Conservation (phyloP, 306 rosid genomes). For the Dicorynia guianensis region DNA sequence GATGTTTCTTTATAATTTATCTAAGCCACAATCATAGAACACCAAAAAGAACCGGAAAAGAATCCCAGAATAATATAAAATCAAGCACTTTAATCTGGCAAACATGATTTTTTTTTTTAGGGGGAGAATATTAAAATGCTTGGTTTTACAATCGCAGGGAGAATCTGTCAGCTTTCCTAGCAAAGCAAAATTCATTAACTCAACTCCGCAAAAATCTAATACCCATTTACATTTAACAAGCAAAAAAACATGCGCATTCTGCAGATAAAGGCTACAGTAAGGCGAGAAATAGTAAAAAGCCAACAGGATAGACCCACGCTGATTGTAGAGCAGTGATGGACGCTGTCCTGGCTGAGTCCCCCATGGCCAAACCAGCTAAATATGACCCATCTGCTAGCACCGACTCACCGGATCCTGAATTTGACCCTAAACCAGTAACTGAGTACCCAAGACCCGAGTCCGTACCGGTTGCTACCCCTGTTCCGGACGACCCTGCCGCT, state of each 20-base stretch:
- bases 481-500: not conserved
- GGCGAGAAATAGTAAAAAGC: slow-evolving; percentile 19
- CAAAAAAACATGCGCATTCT: slow-evolving; percentile 10
- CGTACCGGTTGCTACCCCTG: slow-evolving; percentile 27
- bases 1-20: not conserved
- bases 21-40: slow-evolving; percentile 20
- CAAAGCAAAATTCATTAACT: slow-evolving; percentile 42
- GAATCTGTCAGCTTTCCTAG: slow-evolving; percentile 49
- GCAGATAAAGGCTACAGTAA: slow-evolving; percentile 39
- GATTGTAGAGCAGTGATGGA: slow-evolving; percentile 26
- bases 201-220: slow-evolving; percentile 33
- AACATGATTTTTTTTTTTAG: slow-evolving; percentile 12
- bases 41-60: slow-evolving; percentile 2
- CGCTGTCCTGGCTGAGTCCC: slow-evolving; percentile 48
- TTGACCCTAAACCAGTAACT: not conserved
- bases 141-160: slow-evolving; percentile 47
- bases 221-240: slow-evolving; percentile 44
- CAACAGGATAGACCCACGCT: not conserved
- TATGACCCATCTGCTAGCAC: slow-evolving; percentile 59
- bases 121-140: slow-evolving; percentile 39
- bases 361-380: slow-evolving; percentile 81
- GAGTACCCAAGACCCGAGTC: not conserved
- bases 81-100: not conserved
- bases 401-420: slow-evolving; percentile 29
- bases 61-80: slow-evolving; percentile 1